A percentile compares a stretch with the other conserved stretches of the same genome.
Conservation (phyloP, 441 rosid species). For the Pelargonium citronellum region DNA sequence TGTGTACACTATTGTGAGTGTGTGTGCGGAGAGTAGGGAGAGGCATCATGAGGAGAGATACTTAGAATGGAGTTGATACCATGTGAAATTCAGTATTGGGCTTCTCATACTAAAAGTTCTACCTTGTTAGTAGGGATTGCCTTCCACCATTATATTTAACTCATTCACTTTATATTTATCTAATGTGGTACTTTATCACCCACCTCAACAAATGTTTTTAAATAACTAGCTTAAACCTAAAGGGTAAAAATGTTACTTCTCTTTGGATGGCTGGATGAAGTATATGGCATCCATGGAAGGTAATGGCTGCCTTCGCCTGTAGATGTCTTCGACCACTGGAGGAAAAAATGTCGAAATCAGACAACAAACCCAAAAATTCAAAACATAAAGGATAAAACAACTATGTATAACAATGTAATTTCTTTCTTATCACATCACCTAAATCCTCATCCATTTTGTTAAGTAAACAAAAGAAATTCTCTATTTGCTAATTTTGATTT, state of each 20-base stretch:
- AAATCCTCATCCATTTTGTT: background rate
- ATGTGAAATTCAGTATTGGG: no score
- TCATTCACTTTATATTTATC: no score
- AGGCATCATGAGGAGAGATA: no score
- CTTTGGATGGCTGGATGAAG: slow-evolving; percentile 85
- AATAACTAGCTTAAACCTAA: background rate
- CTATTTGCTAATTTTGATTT: background rate
- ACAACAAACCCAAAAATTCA: slow-evolving; percentile 10
- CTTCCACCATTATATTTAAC: no score
- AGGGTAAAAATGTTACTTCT: slow-evolving; percentile 49
- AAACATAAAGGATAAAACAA: background rate
- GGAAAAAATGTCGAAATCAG: slow-evolving; percentile 7
- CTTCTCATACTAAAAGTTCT: no score
- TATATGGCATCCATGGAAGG: slow-evolving; percentile 88
- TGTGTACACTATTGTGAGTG: no score
- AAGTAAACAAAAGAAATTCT: background rate
- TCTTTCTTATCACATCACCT: slow-evolving; percentile 6
- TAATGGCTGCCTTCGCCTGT: slow-evolving; percentile 76
- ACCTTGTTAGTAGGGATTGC: no score
- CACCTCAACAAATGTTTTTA: no score
- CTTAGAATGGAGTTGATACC: no score
- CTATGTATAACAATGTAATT: background rate
- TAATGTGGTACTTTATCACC: no score
- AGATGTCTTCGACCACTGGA: slow-evolving; percentile 91
- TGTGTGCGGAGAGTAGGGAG: no score